phyloP scores from a whole-genome alignment of 2,329 filamentous ascomycete genomes.

The Claviceps sp. region DNA sequence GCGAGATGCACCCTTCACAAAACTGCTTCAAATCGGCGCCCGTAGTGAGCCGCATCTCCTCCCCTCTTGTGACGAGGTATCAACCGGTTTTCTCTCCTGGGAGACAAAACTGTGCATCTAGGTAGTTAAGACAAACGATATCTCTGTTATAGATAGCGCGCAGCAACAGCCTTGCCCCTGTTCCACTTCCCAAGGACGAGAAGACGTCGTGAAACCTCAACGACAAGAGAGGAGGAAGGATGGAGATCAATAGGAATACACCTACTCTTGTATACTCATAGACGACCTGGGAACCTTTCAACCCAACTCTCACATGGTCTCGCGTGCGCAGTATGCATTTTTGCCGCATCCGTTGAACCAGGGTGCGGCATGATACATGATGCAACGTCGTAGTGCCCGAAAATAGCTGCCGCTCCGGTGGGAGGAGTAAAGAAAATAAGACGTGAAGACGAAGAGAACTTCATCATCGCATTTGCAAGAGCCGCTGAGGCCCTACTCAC shows the following conservation, averaged over 20 bases:
- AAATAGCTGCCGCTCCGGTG: neutral
- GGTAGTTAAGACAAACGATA: neutral
- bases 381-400: neutral
- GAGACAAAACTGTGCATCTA: neutral
- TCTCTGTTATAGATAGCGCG: neutral
- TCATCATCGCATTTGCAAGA: constrained; percentile 1
- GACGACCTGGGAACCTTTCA: constrained; percentile 1
- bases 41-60: constrained; percentile 64
- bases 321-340: neutral
- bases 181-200: neutral
- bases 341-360: neutral
- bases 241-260: constrained; percentile 28
- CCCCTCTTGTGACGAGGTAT: constrained; percentile 8
- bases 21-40: constrained; percentile 53
- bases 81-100: neutral
- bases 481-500: constrained; percentile 49
- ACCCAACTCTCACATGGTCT: neutral
- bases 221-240: constrained; percentile 15
- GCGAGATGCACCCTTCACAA: constrained; percentile 35
- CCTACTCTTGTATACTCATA: constrained; percentile 17
- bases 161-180: neutral
- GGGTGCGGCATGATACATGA: no score
- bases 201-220: neutral
- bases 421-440: neutral
- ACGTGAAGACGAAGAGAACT: neutral